phyloP scores from a whole-genome alignment of 2,329 filamentous ascomycete species.

The Colletotrichum lini region DNA sequence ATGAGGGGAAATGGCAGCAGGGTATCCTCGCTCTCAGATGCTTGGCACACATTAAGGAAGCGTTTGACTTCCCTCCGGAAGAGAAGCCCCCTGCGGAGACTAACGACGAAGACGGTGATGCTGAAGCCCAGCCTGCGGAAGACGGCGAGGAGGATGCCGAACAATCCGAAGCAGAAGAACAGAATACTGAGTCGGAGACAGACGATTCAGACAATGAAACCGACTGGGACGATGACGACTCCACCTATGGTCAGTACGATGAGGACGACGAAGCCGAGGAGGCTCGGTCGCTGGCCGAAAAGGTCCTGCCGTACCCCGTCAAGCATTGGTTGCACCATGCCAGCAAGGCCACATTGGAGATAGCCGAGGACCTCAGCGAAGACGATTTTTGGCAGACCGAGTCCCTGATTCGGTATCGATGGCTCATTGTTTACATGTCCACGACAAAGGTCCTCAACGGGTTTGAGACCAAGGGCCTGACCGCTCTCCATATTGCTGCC shows the following conservation, averaged over 20 bases:
- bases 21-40: conserved; percentile 56
- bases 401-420: conserved; percentile 54
- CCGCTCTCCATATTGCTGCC: conserved; percentile 56
- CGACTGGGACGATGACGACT: conserved; percentile 29
- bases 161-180: conserved; percentile 13
- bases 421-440: conserved; percentile 54
- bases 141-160: conserved; percentile 26
- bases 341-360: conserved; percentile 57
- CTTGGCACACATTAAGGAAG: conserved; percentile 55
- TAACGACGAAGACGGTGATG: conserved; percentile 3
- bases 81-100: conserved; percentile 21
- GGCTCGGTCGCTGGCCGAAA: conserved; percentile 46
- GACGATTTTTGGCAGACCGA: conserved; percentile 56
- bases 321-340: conserved; percentile 60
- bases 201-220: conserved; percentile 29
- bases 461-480: conserved; percentile 50
- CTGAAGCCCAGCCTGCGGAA: background rate
- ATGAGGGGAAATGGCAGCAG: conserved; percentile 59
- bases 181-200: conserved; percentile 35
- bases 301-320: conserved; percentile 54
- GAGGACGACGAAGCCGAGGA: conserved; percentile 47
- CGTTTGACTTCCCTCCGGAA: conserved; percentile 48
- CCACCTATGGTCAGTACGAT: conserved; percentile 42
- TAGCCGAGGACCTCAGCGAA: conserved; percentile 58
- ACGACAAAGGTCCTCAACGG: conserved; percentile 50